Base-by-base conservation (phyloP, 257 asterid genomes). In the Solanum ossicruentum region DNA sequence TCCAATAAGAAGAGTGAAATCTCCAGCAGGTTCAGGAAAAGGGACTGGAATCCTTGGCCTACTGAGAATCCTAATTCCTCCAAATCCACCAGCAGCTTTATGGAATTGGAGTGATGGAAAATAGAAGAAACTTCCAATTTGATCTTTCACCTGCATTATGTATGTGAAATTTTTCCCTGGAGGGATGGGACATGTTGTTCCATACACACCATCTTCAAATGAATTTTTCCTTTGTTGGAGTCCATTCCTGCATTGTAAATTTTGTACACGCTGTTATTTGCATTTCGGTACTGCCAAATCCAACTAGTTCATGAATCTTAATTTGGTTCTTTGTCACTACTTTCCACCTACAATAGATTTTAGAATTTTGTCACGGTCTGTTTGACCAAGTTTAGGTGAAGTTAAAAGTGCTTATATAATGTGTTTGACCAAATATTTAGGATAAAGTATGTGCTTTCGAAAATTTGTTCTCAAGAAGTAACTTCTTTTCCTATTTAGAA, bases 141-240 rank as follows among this genome's bases (percentile, higher is more conserved):
- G 97, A 85, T 93, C 97, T 69, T 91, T 93, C 88, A 92, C 88
- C 73, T 91, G 96, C 88, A 93, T 60, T 9, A 2, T 63, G 90
- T 91, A 92, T 28, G 97, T 93, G 91, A 85, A 93, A 87, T 92
- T 93, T 67, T 85, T 75, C 69, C 96, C 96, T 0, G 97, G 97
- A 57, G 96, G 96, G 36, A 93, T 93, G 13, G 97, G 96, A 51
- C 96, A 93, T 8, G 91, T 91, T 7, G 97, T 92, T 45, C 96
- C 97, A 17, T 58, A 85, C 1, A 92, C 96, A 58, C 97, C 97
- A 20, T 93, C 97, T 86, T 88, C 82, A 52, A 86, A 93, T 26
- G 97, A 92, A 81, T 92, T 91, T 84, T 84, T 92, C 89, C 95
- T 89, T 28, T 93, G 95, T 23, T 91, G 97, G 67, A 93, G 43